These are phyloP conservation scores for Cadophora malorum DNA, from an alignment of 2,329 filamentous ascomycete species.

Conservation along the genomic window DNA sequence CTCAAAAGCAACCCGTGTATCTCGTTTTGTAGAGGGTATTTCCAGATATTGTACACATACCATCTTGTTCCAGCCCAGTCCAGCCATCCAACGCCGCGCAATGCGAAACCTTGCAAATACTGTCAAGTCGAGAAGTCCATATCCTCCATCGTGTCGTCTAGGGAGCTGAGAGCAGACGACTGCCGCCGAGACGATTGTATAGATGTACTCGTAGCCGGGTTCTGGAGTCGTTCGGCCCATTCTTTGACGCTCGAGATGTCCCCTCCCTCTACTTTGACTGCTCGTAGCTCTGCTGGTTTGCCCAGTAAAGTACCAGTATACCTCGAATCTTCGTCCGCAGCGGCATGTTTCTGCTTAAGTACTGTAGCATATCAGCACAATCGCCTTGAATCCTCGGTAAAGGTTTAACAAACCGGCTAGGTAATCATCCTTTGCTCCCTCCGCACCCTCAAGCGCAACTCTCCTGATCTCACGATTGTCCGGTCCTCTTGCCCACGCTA, in stretches of 20 bases:
- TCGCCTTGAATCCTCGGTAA: neutral
- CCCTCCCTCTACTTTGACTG: slow-evolving; percentile 81
- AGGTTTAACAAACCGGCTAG: slow-evolving; percentile 59
- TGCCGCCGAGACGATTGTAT: slow-evolving; percentile 38
- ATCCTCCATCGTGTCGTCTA: slow-evolving; percentile 44
- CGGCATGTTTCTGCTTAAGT: slow-evolving; percentile 85
- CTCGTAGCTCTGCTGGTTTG: slow-evolving; percentile 71
- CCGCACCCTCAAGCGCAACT: slow-evolving; percentile 75
- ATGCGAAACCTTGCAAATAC: slow-evolving; percentile 38
- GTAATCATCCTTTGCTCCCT: slow-evolving; percentile 71
- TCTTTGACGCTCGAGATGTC: slow-evolving; percentile 69
- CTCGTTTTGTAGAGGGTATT: slow-evolving; percentile 24
- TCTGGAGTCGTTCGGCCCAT: slow-evolving; percentile 60
- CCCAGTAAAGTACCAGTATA: slow-evolving; percentile 87
- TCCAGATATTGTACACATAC: slow-evolving; percentile 33
- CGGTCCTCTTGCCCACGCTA: slow-evolving; percentile 78
- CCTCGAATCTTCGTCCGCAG: slow-evolving; percentile 84
- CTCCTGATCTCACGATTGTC: slow-evolving; percentile 81
- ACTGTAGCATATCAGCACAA: slow-evolving; percentile 52
- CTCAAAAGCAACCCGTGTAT: neutral
- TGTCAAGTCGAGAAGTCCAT: slow-evolving; percentile 41
- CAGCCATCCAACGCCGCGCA: slow-evolving; percentile 41
- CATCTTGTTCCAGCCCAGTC: neutral
- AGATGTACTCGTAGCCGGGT: slow-evolving; percentile 27
- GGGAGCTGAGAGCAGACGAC: slow-evolving; percentile 44